Base-by-base conservation (phyloP, 208 protist species). In the Leishmania guyanensis region DNA sequence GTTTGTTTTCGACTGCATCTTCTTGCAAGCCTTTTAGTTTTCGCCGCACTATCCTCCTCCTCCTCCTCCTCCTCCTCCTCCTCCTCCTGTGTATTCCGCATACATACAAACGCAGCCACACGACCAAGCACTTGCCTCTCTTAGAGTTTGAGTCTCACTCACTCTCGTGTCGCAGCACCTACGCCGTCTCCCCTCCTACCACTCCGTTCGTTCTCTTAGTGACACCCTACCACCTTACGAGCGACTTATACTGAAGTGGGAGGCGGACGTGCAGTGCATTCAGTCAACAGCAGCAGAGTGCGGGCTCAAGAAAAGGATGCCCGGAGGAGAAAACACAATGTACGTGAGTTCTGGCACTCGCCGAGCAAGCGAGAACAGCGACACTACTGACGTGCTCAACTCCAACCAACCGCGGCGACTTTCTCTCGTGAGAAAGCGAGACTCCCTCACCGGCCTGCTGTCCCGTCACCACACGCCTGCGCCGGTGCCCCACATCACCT, bases 331-430 rank as follows among this genome's bases (percentile, higher is more conserved):
- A 12, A 20, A 20, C 33, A 1, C 72, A 39, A 83, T 83, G 79
- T 17, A 68, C 0, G 56, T 64, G 9, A 76, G 16, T 43, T 54
- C 56, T 1, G 77, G 54, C 22, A 74, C 75, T 17, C 70, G 76
- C 5, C 76, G 60, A 20, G 20, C 46, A 20, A 78, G 76, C 50
- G 56, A 56, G 26, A n/a, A 70, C 46, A 77, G 69, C 70, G 75
- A 77, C 48, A 54, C 70, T 65, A 48, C 48, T 14, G 66, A 17
- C 29, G n/a, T 74, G 3, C 76, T 84, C 68, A 80, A 65, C 81
- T 80, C 81, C 60, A 84, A 84, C 76, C 26, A 60, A 46, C 81
- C 81, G 1, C 75, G 77, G n/a, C 48, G 54, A 43, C 81, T 77
- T 33, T 26, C 66, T 10, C 8, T 53, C 3, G 12, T 48, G 22